phyloP scores from a whole-genome alignment of 78 protist genomes.

The Diacronema lutheri region DNA sequence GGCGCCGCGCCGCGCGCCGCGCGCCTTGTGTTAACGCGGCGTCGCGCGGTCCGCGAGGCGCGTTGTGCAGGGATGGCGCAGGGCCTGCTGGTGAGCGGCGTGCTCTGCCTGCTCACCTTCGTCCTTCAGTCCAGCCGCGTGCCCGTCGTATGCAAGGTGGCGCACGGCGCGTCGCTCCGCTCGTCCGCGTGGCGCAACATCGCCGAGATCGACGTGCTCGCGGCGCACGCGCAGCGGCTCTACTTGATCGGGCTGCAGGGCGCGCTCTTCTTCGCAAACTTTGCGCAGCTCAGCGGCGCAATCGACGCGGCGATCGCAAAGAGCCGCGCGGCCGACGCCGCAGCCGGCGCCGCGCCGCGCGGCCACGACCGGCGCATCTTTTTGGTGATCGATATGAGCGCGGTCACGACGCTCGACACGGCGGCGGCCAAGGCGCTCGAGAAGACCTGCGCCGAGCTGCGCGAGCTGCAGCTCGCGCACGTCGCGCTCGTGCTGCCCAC shows the following conservation, averaged over 20 bases:
- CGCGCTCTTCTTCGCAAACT: conserved; percentile 4
- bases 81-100: background rate
- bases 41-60: too few relatives aligned
- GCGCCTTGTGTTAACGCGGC: too few relatives aligned
- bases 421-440: background rate
- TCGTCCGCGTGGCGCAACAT: background rate
- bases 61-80: background rate
- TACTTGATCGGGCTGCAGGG: background rate
- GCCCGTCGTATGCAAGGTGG: background rate
- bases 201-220: background rate
- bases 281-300: background rate
- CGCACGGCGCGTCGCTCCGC: background rate
- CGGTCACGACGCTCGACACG: background rate
- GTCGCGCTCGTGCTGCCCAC: background rate
- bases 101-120: background rate
- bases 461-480: background rate
- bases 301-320: too few relatives aligned
- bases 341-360: too few relatives aligned
- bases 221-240: background rate
- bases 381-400: background rate
- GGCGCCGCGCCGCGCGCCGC: too few relatives aligned
- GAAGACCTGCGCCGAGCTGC: background rate
- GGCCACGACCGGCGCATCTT: too few relatives aligned
- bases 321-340: too few relatives aligned
- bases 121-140: background rate